Base-by-base conservation (phyloP, 768 basidiomycete species). In the Trametes cingulata region DNA sequence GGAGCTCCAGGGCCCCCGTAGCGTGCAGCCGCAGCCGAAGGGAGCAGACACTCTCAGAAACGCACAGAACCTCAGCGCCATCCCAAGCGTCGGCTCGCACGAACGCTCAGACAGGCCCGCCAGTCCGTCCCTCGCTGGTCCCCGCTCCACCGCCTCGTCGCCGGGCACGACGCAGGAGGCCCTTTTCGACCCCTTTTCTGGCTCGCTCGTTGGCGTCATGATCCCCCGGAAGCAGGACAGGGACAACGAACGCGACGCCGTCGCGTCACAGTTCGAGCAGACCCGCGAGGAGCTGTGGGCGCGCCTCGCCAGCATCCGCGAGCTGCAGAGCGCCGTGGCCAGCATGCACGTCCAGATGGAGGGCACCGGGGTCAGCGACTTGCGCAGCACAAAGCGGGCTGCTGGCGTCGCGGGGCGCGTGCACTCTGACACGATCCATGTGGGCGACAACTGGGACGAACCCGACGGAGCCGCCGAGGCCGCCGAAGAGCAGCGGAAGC, bases 331-430 rank as follows among this genome's bases (percentile, higher is more conserved):
- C 55, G 83, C 89, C 63, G 83, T 92, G 35, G 85, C 90, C 6
- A 77, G 75, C 63, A 83, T 89, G 81, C 90, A 91, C 68, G 73
- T 85, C 10, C 83, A 86, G 24, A 88, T 92, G 87, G 90, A 92
- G 70, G 81, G 81, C 40, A 78, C 87, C 46, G 84, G 85, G 1
- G 64, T 73, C 58, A 74, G 53, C 64, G 70, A 60, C 59, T 65
- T 39, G 59, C 62, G 49, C 61, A 61, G 61, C 36, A 53, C 60
- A 19, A 65, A 60, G 51, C 68, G 67, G 37, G 52, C 49, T 9
- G 24, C 70, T 27, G 62, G 62, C 27, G 60, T 42, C 15, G 48
- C 49, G 14, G 50, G 54, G 39, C 62, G 65, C 35, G 57, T 66
- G 45, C 64, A 67, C 42, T 77, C 76, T 58, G 80, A 81, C 54